Conservation (phyloP, 805 yeast genomes). For the Ogataea salicorniae region DNA sequence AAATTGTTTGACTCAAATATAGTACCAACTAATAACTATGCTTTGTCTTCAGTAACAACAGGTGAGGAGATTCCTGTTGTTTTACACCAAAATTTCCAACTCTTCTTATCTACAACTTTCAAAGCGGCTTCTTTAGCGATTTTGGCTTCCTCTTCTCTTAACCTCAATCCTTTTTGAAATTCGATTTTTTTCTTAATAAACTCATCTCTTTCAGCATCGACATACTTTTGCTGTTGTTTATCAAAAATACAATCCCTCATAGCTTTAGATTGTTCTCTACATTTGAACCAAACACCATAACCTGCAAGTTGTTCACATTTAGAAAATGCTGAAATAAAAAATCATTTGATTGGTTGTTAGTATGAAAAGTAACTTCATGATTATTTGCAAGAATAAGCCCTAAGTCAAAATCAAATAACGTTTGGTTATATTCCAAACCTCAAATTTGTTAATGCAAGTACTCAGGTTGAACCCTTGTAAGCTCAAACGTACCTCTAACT, state of each 20-base stretch:
- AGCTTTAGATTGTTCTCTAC: slow-evolving; percentile 51
- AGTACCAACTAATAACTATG: background rate
- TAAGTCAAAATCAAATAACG: too few species aligned
- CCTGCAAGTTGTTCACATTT: slow-evolving; percentile 63
- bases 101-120: background rate
- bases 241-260: slow-evolving; percentile 60
- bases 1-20: too few species aligned
- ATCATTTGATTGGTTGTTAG: background rate
- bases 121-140: background rate
- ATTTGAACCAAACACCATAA: slow-evolving; percentile 59
- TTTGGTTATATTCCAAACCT: too few species aligned
- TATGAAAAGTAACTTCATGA: background rate
- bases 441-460: too few species aligned
- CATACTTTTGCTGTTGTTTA: slow-evolving; percentile 56
- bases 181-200: slow-evolving; percentile 54
- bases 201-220: slow-evolving; percentile 65
- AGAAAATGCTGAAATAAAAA: slow-evolving; percentile 39
- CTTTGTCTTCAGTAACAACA: background rate
- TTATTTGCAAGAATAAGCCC: too few species aligned
- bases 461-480: too few species aligned
- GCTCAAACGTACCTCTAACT: slow-evolving; percentile 47
- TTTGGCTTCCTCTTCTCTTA: slow-evolving; percentile 6
- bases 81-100: slow-evolving; percentile 10
- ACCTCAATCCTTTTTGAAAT: slow-evolving; percentile 26
- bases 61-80: background rate